phyloP scores from a whole-genome alignment of 2,329 filamentous ascomycete genomes.

The Paecilomyces dactylethromorphus region DNA sequence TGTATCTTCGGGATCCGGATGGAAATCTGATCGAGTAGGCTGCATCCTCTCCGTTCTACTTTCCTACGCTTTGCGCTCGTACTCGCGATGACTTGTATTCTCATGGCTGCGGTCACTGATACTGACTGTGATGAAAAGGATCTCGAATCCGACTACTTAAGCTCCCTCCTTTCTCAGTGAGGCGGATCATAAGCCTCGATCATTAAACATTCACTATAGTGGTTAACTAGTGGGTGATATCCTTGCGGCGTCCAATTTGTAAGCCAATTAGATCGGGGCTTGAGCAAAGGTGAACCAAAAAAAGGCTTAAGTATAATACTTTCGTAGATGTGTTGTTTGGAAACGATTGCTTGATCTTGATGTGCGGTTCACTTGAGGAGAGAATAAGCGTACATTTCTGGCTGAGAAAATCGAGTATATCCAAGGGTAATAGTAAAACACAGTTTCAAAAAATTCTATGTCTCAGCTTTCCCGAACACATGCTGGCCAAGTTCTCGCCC shows the following conservation, averaged over 20 bases:
- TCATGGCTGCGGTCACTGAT: not conserved
- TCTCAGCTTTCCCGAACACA: not conserved
- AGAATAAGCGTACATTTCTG: not conserved
- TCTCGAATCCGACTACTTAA: slow-evolving; percentile 8
- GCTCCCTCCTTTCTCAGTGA: not conserved
- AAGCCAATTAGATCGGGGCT: not conserved
- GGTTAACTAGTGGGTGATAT: not conserved
- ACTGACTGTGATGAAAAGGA: slow-evolving; percentile 1
- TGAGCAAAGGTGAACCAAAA: not conserved
- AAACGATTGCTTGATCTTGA: not conserved
- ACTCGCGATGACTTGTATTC: not conserved
- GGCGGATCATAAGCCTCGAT: not conserved
- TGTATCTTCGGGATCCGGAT: slow-evolving; percentile 58
- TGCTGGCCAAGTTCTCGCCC: not conserved
- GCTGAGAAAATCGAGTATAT: not conserved
- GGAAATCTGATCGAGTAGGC: slow-evolving; percentile 57
- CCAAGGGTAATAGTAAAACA: slow-evolving; percentile 1
- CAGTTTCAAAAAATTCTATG: not conserved
- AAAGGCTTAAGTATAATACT: not conserved
- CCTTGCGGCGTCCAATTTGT: not conserved
- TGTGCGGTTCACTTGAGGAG: not conserved
- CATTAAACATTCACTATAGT: not conserved
- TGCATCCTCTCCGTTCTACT: slow-evolving; percentile 1
- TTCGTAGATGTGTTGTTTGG: not conserved
- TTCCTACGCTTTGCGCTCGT: not conserved